These are phyloP conservation scores for Arthrobotrys sphaeroides DNA, from an alignment of 2,329 filamentous ascomycete genomes.

Conservation along the genomic window DNA sequence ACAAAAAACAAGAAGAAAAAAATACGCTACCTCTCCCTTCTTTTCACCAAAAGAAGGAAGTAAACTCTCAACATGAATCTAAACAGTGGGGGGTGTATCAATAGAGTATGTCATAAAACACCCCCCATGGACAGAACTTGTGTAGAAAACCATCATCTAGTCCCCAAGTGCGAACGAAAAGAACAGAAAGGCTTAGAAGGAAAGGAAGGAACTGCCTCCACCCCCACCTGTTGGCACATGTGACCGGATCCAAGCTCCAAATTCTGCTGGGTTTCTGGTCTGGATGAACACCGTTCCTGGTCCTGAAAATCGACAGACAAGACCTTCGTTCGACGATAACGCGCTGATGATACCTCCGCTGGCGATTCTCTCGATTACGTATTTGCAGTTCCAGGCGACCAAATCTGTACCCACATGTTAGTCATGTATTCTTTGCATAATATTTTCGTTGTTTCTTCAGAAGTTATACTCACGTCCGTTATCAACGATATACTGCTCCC, in stretches of 20 bases:
- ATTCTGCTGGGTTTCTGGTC: conserved; percentile 80
- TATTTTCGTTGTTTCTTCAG: background rate
- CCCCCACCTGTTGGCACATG: conserved; percentile 59
- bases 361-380: conserved; percentile 86
- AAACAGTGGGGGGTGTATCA: too few relatives aligned
- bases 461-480: conserved; percentile 70
- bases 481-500: conserved; percentile 90
- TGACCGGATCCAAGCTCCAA: conserved; percentile 66
- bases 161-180: background rate
- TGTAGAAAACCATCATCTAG: too few relatives aligned
- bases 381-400: conserved; percentile 96
- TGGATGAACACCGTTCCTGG: conserved; percentile 93
- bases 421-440: background rate
- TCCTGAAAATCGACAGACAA: conserved; percentile 86
- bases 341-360: conserved; percentile 94
- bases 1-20: conserved; percentile 13
- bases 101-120: background rate
- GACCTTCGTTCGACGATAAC: conserved; percentile 80
- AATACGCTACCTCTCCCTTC: conserved; percentile 1
- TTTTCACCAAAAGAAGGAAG: too few relatives aligned
- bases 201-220: conserved; percentile 40
- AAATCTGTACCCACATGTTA: conserved; percentile 65
- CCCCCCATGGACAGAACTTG: background rate
- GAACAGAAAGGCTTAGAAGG: conserved; percentile 23
- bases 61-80: too few relatives aligned